These are phyloP conservation scores for Sporothrix brasiliensis DNA, from an alignment of 2,329 filamentous ascomycete genomes.

Conservation along the genomic window DNA sequence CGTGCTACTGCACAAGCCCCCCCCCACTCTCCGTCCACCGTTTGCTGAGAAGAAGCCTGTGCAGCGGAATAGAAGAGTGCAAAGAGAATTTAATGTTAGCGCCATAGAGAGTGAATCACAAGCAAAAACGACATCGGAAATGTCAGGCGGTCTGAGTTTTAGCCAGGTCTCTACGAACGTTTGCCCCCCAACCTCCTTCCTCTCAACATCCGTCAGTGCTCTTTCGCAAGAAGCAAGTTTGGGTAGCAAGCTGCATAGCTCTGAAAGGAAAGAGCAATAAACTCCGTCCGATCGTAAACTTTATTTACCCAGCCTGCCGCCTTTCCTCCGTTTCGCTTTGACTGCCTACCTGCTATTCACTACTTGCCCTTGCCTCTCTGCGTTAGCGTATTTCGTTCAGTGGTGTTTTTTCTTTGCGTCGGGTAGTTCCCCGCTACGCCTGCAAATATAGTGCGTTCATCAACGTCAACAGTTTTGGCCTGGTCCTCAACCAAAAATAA, in stretches of 20 bases:
- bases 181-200: not conserved
- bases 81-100: not conserved
- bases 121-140: slow-evolving; percentile 16
- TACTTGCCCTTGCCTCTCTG: slow-evolving; percentile 1
- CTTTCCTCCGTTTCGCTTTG: not conserved
- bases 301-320: slow-evolving; percentile 2
- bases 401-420: slow-evolving; percentile 21
- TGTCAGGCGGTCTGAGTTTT: not conserved
- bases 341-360: not conserved
- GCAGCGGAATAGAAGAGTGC: not conserved
- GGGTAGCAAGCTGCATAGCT: slow-evolving; percentile 1
- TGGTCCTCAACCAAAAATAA: not conserved
- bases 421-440: slow-evolving; percentile 2
- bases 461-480: slow-evolving; percentile 30
- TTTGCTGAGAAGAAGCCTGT: slow-evolving; percentile 6
- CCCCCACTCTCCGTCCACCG: not conserved
- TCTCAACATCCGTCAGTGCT: not conserved
- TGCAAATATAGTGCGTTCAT: slow-evolving; percentile 7
- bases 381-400: not conserved
- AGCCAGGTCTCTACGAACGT: slow-evolving; percentile 2
- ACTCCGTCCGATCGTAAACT: not conserved
- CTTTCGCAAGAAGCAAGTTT: not conserved
- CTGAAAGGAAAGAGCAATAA: not conserved
- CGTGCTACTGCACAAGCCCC: not conserved
- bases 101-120: slow-evolving; percentile 21